Base-by-base conservation (phyloP, 352 stramenopile genomes). In the Nothophytophthora sp. region DNA sequence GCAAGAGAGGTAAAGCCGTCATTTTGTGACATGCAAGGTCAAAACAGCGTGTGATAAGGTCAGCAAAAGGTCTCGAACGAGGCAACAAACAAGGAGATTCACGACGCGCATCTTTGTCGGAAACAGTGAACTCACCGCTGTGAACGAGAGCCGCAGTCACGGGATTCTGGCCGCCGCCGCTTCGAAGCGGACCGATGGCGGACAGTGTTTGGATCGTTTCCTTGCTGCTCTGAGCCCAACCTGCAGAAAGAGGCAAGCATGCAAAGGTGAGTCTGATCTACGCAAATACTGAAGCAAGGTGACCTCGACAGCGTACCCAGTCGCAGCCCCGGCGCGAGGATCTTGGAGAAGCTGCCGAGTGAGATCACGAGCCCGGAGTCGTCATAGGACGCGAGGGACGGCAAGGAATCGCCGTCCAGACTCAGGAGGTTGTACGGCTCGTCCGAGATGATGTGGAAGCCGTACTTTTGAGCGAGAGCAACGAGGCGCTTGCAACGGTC, bases 271-370 rank as follows among this genome's bases (percentile, higher is more conserved):
- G 10, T 32, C 25, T 12, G n/a, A n/a, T n/a, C n/a, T n/a, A n/a
- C n/a, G n/a, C n/a, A n/a, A n/a, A n/a, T n/a, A n/a, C n/a, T n/a
- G n/a, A n/a, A n/a, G n/a, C n/a, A n/a, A n/a, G n/a, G n/a, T n/a
- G n/a, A 41, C 37, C 7, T 7, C 19, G 3, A 37, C 0, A 28
- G 49, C 61, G 55, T 92, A 78, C 94, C 94, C 8, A 96, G 67
- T 38, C 94, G 82, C 25, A 98, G 70, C 29, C 89, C 92, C 20
- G 92, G 94, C 24, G 86, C 73, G 20, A 97, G 82, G 38, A 98
- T 98, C 72, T 98, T 98, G 16, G 92, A 97, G 49, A 98, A 98
- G 49, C 84, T 97, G 18, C 87, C 90, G 12, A 98, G 71, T 34
- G 90, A 95, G 18, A 97, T 59, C 47, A 94, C 72, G 5, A 69